Evolutionary conservation across 2,329 filamentous ascomycete species (phyloP).

Genomic region (Alternaria consortialis): DNA sequence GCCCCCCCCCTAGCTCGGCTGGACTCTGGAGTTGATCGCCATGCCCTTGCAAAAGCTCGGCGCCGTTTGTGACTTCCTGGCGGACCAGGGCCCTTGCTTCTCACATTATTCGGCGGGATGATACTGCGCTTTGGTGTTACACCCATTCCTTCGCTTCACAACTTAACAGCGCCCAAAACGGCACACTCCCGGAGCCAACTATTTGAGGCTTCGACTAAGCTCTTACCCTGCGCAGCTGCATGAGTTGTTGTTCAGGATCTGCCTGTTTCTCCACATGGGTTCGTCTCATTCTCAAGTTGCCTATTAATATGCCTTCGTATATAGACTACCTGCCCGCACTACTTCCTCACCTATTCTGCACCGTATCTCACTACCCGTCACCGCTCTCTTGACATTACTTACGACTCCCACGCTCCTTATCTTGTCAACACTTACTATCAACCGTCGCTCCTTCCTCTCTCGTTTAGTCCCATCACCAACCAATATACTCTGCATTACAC

Average conservation of each 20-base stretch:
- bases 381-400: conserved; percentile 10
- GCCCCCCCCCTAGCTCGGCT: conserved; percentile 41
- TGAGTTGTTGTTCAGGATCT: conserved; percentile 46
- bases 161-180: conserved; percentile 52
- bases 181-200: conserved; percentile 50
- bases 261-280: conserved; percentile 49
- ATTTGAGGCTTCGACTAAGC: conserved; percentile 51
- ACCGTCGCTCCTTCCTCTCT: conserved; percentile 33
- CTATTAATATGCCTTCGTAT: conserved; percentile 43
- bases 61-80: conserved; percentile 41
- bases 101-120: conserved; percentile 39
- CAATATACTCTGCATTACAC: conserved; percentile 37
- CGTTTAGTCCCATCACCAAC: conserved; percentile 34
- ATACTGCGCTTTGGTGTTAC: conserved; percentile 46
- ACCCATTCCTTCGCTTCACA: conserved; percentile 49
- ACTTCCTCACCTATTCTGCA: conserved; percentile 23
- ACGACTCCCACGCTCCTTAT: conserved; percentile 22
- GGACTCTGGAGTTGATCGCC: conserved; percentile 33
- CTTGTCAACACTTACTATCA: conserved; percentile 18
- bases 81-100: conserved; percentile 38
- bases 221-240: conserved; percentile 47
- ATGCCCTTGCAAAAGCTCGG: conserved; percentile 36
- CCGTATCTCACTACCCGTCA: conserved; percentile 20
- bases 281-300: conserved; percentile 39
- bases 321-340: conserved; percentile 39